Conservation (phyloP, 139 green algal species). For the Chlamydomonas sphaeroides region DNA sequence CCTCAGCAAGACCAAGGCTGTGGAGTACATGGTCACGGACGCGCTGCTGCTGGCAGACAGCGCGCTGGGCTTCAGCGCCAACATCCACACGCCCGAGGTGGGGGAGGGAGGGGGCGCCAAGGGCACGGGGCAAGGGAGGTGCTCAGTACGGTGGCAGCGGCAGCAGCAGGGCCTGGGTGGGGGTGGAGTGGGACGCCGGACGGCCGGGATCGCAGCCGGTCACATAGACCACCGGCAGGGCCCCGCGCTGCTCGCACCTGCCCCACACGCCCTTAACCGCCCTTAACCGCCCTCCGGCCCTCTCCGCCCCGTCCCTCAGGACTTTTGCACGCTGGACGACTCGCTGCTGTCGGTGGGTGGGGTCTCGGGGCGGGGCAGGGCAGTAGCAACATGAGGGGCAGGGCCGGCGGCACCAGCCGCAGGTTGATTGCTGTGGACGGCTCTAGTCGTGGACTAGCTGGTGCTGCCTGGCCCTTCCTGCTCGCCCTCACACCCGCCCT, state of each 20-base stretch:
- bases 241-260: background rate
- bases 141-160: background rate
- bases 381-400: no score
- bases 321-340: conserved; percentile 21
- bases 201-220: no score
- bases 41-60: conserved; percentile 77
- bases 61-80: conserved; percentile 59
- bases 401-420: no score
- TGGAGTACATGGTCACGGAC: conserved; percentile 91
- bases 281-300: background rate
- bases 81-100: conserved; percentile 44
- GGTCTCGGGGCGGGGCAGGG: no score
- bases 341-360: conserved; percentile 7
- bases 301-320: background rate
- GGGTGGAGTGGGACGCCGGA: no score
- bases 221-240: no score
- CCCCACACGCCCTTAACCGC: background rate
- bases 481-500: background rate
- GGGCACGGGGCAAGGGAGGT: background rate
- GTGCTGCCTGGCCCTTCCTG: no score
- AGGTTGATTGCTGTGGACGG: no score
- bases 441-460: no score
- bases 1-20: conserved; percentile 70
- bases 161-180: no score
- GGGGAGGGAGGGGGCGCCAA: no score